Conservation (phyloP, 345 rosid genomes). For the Heritiera littoralis region DNA sequence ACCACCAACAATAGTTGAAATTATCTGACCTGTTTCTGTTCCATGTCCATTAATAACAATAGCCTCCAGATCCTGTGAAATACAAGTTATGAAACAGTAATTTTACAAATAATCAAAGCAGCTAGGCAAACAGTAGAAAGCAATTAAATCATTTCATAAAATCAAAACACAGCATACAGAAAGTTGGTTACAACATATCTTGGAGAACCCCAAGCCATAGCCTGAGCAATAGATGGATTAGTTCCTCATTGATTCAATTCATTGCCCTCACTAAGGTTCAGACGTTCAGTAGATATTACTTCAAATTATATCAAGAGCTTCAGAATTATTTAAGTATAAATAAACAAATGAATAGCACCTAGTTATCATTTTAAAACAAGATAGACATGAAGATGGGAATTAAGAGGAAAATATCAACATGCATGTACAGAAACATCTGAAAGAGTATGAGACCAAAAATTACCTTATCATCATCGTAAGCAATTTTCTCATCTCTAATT, state of each 20-base stretch:
- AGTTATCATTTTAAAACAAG: background rate
- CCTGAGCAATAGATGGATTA: background rate
- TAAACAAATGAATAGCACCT: background rate
- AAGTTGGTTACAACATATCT: background rate
- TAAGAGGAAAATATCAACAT: conserved; percentile 4
- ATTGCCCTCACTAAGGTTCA: background rate
- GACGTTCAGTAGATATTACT: background rate
- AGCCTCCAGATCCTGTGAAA: conserved; percentile 63
- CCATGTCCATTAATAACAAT: conserved; percentile 71
- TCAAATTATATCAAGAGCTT: conserved; percentile 2
- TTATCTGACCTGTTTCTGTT: conserved; percentile 82
- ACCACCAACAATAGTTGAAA: conserved; percentile 79
- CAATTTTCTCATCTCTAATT: conserved; percentile 56
- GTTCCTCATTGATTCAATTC: conserved; percentile 5
- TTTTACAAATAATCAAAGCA: background rate
- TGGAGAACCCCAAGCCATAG: background rate
- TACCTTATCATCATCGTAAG: conserved; percentile 63
- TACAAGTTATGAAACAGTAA: conserved; percentile 7
- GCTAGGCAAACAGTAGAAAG: background rate
- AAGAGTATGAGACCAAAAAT: background rate
- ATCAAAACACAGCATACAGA: background rate
- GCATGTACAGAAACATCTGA: background rate
- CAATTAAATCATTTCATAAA: background rate
- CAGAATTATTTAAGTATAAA: background rate
- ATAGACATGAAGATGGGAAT: background rate